Base-by-base conservation (phyloP, 1,284 basidiomycete species). In the Fomes fomentarius region DNA sequence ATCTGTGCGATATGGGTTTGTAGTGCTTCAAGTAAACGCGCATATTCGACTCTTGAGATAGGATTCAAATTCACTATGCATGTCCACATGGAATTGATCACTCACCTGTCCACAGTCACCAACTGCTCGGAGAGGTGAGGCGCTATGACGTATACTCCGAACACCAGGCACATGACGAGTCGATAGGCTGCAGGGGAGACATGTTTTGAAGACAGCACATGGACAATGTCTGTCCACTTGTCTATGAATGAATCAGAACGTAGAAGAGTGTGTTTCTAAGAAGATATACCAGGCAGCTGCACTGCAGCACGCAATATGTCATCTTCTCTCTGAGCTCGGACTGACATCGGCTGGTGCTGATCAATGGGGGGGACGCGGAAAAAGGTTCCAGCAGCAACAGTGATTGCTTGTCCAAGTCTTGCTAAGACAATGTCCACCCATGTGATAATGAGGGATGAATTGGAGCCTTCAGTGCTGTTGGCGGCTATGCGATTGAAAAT, bases 371-470 rank as follows among this genome's bases (percentile, higher is more conserved):
- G 6, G 1, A 58, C 30, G 7, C 37, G 35, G 25, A 34, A 34
- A 12, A 48, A 30, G 4, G 47, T 60, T 3, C 74, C 74, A 1
- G 69, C 66, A 3, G 77, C 70, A 25, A 65, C 49, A 4, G 73
- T 54, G n/a, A 73, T 64, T 10, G 76, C 70, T 30, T 77, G 71
- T 17, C 77, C 74, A 4, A 89, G 64, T 60, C 76, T 82, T 4
- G 77, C 76, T n/a, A 91, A 66, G 19, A 89, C 54, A 40, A 76
- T 67, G 55, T 91, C 87, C 6, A 83, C 80, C 84, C 84, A 89
- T 63, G 80, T 86, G 44, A 84, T 69, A 24, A 80, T 57, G 6
- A 74, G 66, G 2, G 73, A 68, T 19, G 69, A 51, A 3, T 35
- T 28, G 10, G 61, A 49, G 21, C 60, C 56, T 11, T 50, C 57